These are phyloP conservation scores for Massarina eburnea DNA, from an alignment of 2,329 filamentous ascomycete species.

Conservation along the genomic window DNA sequence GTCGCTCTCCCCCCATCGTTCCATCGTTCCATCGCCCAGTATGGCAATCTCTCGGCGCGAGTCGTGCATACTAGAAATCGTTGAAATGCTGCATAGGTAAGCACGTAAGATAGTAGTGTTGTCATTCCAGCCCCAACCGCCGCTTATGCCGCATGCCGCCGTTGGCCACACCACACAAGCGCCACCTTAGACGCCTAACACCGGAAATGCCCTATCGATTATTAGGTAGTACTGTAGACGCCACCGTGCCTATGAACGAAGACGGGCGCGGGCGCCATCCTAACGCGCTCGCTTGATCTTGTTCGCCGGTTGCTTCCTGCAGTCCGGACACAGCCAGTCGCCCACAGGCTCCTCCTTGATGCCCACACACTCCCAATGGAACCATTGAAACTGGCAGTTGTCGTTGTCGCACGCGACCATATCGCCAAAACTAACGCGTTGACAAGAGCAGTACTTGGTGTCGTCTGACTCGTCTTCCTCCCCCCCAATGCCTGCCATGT, in stretches of 20 bases:
- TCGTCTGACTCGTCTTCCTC: constrained; percentile 73
- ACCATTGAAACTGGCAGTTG: constrained; percentile 81
- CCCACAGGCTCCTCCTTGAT: constrained; percentile 53
- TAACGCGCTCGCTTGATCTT: constrained; percentile 46
- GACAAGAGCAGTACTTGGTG: constrained; percentile 77
- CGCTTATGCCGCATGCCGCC: too few relatives aligned
- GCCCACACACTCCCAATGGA: constrained; percentile 70
- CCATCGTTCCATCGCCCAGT: too few relatives aligned
- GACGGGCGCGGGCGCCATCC: not conserved
- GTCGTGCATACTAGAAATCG: too few relatives aligned
- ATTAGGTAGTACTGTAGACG: too few relatives aligned
- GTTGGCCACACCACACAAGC: too few relatives aligned
- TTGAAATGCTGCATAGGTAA: too few relatives aligned
- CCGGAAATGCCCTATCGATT: not conserved
- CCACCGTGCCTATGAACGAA: too few relatives aligned
- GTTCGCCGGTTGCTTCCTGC: constrained; percentile 40
- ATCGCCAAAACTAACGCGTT: constrained; percentile 80
- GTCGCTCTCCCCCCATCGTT: too few relatives aligned
- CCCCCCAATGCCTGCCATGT: constrained; percentile 53
- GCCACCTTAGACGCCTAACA: too few relatives aligned
- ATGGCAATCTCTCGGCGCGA: too few relatives aligned
- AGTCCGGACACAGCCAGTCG: constrained; percentile 54
- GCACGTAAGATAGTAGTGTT: too few relatives aligned
- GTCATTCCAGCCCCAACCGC: too few relatives aligned
- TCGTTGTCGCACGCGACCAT: constrained; percentile 91